Evolutionary conservation across 2,329 filamentous ascomycete genomes (phyloP), one percentile per base, ranked within the genome.

Genomic region (Fusarium pseudonygamai): DNA sequence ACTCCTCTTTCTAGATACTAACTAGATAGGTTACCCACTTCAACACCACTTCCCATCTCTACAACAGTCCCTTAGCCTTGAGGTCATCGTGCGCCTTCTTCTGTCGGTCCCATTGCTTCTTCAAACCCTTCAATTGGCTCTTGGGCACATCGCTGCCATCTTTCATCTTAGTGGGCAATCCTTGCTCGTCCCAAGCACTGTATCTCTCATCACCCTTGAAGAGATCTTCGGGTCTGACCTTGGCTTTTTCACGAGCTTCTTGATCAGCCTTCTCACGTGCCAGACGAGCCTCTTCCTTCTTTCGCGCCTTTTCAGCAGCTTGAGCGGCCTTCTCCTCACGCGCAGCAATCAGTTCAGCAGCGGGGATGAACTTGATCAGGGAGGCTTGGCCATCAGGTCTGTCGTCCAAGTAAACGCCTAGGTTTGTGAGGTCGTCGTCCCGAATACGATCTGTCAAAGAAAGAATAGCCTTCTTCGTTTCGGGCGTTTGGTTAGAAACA

Each of bases 401-500:
- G 78, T 98, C 95, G 79, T 98, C 95, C 2, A 98, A 90, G 78
- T 97, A 97, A 65, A 98, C 92, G 42, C 92, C 93, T 0, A 97
- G 85, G 65, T 95, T 91, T 77, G 93, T 95, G 16, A 98, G 89
- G 64, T 95, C 91, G 15, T 90, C 87, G 80, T 98, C 93, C 59
- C 95, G 93, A 47, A 98, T 89, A 24, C 89, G 87, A 79, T 97
- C 96, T 74, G 93, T 96, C 52, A 97, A 88, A 1, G 86, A 82
- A 4, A 98, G 89, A 42, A 96, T 90, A 7, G 92, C 88, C 79
- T 94, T 93, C 67, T 92, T 90, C 4, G 90, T 85, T 22, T 87
- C 83, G 0, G 86, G 82, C 0, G 82, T 77, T 40, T 84, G 81
- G 4, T 83, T 81, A 2, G 85, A 81, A 8, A 87, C 86, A 2